Evolutionary conservation across 768 basidiomycete genomes (phyloP).

Genomic region (Lentinula guzmanii): DNA sequence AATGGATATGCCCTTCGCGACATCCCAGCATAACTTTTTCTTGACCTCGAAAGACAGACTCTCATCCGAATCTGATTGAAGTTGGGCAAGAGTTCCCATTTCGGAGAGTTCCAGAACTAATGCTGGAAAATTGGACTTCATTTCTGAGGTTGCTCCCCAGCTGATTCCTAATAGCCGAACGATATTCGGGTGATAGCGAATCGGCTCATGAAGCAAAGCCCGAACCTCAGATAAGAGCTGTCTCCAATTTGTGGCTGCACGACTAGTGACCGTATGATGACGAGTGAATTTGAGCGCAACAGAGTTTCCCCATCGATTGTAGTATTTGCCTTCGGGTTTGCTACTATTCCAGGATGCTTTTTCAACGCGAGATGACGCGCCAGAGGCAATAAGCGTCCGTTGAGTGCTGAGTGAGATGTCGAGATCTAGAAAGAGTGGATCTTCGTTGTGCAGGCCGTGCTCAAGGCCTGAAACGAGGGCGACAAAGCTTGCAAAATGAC

Average conservation of each 20-base stretch:
- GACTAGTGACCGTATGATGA: not conserved
- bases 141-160: conserved; percentile 4
- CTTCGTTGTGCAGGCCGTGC: not conserved
- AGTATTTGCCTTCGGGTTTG: not conserved
- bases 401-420: not conserved
- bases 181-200: conserved; percentile 11
- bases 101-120: conserved; percentile 8
- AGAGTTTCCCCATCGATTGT: not conserved
- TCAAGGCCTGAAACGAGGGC: conserved; percentile 8
- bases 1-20: conserved; percentile 9
- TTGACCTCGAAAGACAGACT: conserved; percentile 6
- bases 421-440: not conserved
- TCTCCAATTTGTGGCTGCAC: conserved; percentile 4
- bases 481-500: conserved; percentile 7
- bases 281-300: conserved; percentile 6
- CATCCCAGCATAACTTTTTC: conserved; percentile 10
- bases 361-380: no score
- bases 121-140: conserved; percentile 3
- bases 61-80: not conserved
- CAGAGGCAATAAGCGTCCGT: not conserved
- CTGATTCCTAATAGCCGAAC: conserved; percentile 7
- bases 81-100: conserved; percentile 5
- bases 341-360: no score
- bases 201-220: conserved; percentile 8
- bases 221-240: conserved; percentile 9